These are phyloP conservation scores for Globisporangium orthogonon DNA, from an alignment of 352 stramenopile genomes.

Conservation along the genomic window DNA sequence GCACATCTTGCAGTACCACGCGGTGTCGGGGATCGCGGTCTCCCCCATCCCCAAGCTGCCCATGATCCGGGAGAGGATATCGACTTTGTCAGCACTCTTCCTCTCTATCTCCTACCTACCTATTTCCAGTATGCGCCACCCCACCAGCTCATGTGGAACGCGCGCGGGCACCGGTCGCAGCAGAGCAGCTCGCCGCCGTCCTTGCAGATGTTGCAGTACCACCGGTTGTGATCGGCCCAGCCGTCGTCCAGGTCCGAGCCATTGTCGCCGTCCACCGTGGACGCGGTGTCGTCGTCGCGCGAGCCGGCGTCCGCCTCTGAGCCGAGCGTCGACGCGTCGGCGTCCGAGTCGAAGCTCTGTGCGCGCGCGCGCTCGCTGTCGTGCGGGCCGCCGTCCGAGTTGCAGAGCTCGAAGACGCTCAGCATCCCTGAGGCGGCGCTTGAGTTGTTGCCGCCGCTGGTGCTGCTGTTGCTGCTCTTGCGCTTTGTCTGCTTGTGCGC, in stretches of 20 bases:
- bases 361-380: slow-evolving; percentile 4
- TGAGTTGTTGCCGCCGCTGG: neutral
- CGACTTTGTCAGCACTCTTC: neutral
- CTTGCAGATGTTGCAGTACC: slow-evolving; percentile 90
- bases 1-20: slow-evolving; percentile 89
- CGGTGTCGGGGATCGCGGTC: slow-evolving; percentile 67
- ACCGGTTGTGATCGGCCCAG: slow-evolving; percentile 84
- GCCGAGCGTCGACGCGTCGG: slow-evolving; percentile 10
- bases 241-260: slow-evolving; percentile 40
- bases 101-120: too few relatives aligned
- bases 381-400: slow-evolving; percentile 21
- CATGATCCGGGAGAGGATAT: too few relatives aligned
- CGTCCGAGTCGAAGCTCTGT: slow-evolving; percentile 20
- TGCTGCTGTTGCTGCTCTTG: slow-evolving; percentile 4
- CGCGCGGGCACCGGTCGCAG: slow-evolving; percentile 89
- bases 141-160: slow-evolving; percentile 90
- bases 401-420: slow-evolving; percentile 74
- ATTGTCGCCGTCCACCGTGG: slow-evolving; percentile 29
- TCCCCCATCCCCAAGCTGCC: slow-evolving; percentile 66
- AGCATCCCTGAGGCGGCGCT: slow-evolving; percentile 38
- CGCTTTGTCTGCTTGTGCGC: neutral
- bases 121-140: slow-evolving; percentile 1
- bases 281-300: slow-evolving; percentile 19
- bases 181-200: slow-evolving; percentile 85
- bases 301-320: slow-evolving; percentile 5